Conservation (phyloP, 331 rosid genomes). For the Malus hybrid region DNA sequence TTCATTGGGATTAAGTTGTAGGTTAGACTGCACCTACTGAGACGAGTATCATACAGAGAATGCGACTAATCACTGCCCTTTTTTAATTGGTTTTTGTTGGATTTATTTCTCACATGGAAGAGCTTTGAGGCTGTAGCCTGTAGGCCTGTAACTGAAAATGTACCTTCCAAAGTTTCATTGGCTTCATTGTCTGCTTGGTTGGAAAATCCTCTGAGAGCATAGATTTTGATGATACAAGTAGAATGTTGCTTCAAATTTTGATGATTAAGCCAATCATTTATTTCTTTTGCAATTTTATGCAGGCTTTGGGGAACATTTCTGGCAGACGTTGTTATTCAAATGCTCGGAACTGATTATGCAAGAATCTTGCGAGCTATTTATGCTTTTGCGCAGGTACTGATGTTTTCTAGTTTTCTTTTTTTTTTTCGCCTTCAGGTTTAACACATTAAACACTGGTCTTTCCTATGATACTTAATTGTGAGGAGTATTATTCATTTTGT, state of each 20-base stretch:
- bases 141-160: background rate
- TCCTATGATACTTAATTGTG: too few relatives aligned
- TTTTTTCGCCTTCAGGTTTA: background rate
- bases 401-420: too few relatives aligned
- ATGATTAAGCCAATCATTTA: background rate
- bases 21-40: background rate
- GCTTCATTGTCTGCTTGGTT: background rate
- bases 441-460: too few relatives aligned
- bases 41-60: background rate
- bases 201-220: background rate
- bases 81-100: background rate
- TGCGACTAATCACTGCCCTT: background rate
- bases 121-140: background rate
- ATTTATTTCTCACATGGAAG: background rate
- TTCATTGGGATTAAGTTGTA: background rate
- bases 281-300: conserved; percentile 21
- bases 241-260: background rate
- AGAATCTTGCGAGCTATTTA: conserved; percentile 82
- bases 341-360: conserved; percentile 96
- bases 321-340: conserved; percentile 91
- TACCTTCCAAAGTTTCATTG: background rate
- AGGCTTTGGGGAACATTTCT: conserved; percentile 94
- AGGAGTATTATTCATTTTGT: background rate
- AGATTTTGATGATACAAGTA: background rate
- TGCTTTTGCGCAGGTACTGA: conserved; percentile 82